Percentiles rank a stretch among this genome's conserved stretches.
phyloP scores from a whole-genome alignment of 2,329 filamentous ascomycete species.

The Aspergillus sp. region DNA sequence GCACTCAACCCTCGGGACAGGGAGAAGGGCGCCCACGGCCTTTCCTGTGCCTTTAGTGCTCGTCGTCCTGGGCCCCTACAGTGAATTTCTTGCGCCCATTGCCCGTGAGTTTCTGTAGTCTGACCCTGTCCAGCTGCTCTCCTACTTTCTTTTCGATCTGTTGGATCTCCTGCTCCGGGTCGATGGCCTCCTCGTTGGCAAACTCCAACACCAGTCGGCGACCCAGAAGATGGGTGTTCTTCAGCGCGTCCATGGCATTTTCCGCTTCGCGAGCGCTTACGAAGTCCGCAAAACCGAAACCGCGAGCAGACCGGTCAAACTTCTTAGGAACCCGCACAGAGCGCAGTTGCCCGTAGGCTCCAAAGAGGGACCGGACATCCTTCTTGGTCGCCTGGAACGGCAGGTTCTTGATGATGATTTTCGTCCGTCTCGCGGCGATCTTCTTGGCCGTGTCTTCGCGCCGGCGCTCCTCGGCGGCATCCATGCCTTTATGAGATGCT shows the following conservation, averaged over 20 bases:
- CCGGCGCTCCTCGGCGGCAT: slow-evolving; percentile 82
- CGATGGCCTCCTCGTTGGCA: slow-evolving; percentile 80
- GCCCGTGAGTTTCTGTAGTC: slow-evolving; percentile 81
- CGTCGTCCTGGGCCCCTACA: slow-evolving; percentile 65
- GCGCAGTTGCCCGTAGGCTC: slow-evolving; percentile 85
- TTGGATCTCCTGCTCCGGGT: slow-evolving; percentile 92
- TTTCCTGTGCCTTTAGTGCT: slow-evolving; percentile 32
- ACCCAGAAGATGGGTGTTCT: slow-evolving; percentile 89
- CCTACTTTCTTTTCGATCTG: slow-evolving; percentile 97
- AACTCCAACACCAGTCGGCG: slow-evolving; percentile 87
- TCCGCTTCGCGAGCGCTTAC: slow-evolving; percentile 83
- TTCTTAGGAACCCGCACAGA: slow-evolving; percentile 94
- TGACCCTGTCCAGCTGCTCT: slow-evolving; percentile 84
- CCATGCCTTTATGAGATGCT: slow-evolving; percentile 79
- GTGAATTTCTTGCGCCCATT: slow-evolving; percentile 82
- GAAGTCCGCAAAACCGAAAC: slow-evolving; percentile 97
- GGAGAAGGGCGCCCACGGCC: slow-evolving; percentile 24
- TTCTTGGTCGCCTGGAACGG: slow-evolving; percentile 95
- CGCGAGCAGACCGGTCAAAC: slow-evolving; percentile 81
- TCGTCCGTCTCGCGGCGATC: slow-evolving; percentile 71
- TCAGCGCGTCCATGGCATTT: slow-evolving; percentile 86
- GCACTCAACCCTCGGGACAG: slow-evolving; percentile 28
- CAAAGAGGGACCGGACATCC: slow-evolving; percentile 80
- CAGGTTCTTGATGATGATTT: slow-evolving; percentile 97
- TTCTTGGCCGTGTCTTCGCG: slow-evolving; percentile 83